Percentiles rank a stretch among this genome's conserved stretches.
These are phyloP conservation scores for Pedinophyceae sp. DNA, from an alignment of 139 green algal genomes.

Conservation along the genomic window DNA sequence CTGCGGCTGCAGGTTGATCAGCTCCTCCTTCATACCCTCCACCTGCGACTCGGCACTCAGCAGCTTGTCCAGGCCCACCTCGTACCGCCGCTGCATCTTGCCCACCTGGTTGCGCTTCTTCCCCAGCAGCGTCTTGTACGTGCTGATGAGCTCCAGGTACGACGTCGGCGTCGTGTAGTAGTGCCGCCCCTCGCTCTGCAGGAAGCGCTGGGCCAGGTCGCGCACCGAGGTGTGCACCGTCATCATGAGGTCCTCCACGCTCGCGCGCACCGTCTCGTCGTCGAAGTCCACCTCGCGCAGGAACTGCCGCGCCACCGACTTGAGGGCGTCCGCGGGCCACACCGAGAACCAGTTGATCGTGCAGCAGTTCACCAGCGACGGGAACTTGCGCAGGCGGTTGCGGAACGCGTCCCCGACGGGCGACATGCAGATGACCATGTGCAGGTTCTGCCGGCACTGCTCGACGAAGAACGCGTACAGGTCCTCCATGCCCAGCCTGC, in stretches of 20 bases:
- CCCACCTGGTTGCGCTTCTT: conserved; percentile 29
- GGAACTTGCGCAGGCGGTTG: conserved; percentile 17
- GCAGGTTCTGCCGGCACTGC: conserved; percentile 28
- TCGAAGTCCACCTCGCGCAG: conserved; percentile 25
- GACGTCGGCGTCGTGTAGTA: conserved; percentile 62
- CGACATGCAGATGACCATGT: conserved; percentile 23
- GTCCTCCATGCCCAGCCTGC: conserved; percentile 3
- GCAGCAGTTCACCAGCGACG: conserved; percentile 21
- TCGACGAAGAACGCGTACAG: conserved; percentile 35
- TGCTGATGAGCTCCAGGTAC: conserved; percentile 59
- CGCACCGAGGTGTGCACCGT: conserved; percentile 33
- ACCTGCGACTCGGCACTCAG: conserved; percentile 28
- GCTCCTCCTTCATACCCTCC: conserved; percentile 54
- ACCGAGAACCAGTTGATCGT: conserved; percentile 26
- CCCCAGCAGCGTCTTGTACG: conserved; percentile 44
- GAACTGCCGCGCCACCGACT: conserved; percentile 19
- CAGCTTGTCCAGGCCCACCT: conserved; percentile 47
- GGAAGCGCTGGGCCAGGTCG: conserved; percentile 23
- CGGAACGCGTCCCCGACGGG: conserved; percentile 22
- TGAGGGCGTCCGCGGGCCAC: conserved; percentile 24
- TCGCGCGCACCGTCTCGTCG: conserved; percentile 12
- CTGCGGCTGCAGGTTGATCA: conserved; percentile 60
- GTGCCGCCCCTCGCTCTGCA: conserved; percentile 31
- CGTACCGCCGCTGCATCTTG: conserved; percentile 24
- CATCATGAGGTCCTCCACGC: conserved; percentile 46